Evolutionary conservation across 805 yeast species (phyloP).

Genomic region (Ogataea neopini): DNA sequence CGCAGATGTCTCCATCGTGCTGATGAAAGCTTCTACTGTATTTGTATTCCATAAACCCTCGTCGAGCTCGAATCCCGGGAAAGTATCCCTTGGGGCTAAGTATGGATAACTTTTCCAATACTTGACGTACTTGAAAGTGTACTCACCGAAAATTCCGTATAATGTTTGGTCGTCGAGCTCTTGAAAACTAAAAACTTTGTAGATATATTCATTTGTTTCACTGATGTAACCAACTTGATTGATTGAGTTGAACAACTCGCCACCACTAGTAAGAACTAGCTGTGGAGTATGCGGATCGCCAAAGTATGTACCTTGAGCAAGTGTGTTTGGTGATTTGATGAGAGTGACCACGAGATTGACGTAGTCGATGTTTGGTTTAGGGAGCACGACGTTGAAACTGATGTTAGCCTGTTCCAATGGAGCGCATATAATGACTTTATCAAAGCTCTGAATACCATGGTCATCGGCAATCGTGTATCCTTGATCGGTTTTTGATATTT

Average conservation of each 20-base stretch:
- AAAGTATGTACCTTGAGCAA: slow-evolving; percentile 20
- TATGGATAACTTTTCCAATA: slow-evolving; percentile 48
- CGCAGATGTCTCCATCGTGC: slow-evolving; percentile 55
- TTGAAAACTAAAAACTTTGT: slow-evolving; percentile 42
- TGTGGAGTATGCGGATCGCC: slow-evolving; percentile 25
- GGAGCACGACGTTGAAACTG: slow-evolving; percentile 9
- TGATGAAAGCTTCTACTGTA: slow-evolving; percentile 46
- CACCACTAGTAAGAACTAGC: slow-evolving; percentile 29
- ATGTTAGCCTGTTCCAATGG: slow-evolving; percentile 39
- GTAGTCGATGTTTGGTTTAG: slow-evolving; percentile 22
- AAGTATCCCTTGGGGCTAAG: slow-evolving; percentile 32
- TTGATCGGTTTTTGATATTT: slow-evolving; percentile 13
- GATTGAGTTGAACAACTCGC: slow-evolving; percentile 37
- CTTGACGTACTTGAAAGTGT: slow-evolving; percentile 34
- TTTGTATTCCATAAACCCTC: slow-evolving; percentile 43
- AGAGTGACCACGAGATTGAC: slow-evolving; percentile 40
- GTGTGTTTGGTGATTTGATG: slow-evolving; percentile 23
- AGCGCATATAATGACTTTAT: slow-evolving; percentile 47
- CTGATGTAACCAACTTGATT: slow-evolving; percentile 32
- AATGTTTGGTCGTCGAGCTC: slow-evolving; percentile 23
- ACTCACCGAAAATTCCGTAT: slow-evolving; percentile 27
- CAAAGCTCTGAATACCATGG: slow-evolving; percentile 30
- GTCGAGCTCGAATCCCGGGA: slow-evolving; percentile 21
- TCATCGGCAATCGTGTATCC: slow-evolving; percentile 8
- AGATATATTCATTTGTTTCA: slow-evolving; percentile 35